Conservation (phyloP, 2,329 filamentous ascomycete species). For the Cercospora beticola region DNA sequence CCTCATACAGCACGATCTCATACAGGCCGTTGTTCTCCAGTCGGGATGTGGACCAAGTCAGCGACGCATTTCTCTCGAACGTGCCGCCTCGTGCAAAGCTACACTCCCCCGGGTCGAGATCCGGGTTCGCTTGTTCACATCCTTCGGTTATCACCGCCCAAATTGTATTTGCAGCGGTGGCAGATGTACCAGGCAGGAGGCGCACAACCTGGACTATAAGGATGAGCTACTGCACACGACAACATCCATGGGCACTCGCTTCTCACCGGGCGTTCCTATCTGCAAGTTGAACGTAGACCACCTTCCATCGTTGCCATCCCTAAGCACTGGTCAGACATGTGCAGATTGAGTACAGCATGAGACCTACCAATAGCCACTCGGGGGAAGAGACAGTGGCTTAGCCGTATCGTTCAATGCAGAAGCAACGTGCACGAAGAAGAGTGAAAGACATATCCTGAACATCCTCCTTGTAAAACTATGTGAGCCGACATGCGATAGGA, state of each 20-base stretch:
- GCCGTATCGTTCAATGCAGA: background rate
- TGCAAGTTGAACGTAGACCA: conserved; percentile 18
- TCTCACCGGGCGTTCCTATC: conserved; percentile 13
- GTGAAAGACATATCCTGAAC: background rate
- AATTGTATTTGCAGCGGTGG: conserved; percentile 20
- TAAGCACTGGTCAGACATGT: too few relatives aligned
- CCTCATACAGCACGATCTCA: conserved; percentile 25
- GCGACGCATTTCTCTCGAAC: conserved; percentile 38
- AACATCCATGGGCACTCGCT: background rate
- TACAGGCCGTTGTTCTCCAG: conserved; percentile 39
- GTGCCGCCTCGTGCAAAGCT: conserved; percentile 26
- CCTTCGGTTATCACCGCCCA: conserved; percentile 30
- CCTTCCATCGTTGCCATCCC: conserved; percentile 20
- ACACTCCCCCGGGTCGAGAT: conserved; percentile 32
- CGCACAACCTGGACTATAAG: conserved; percentile 19
- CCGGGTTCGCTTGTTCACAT: conserved; percentile 27
- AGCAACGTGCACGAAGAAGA: background rate
- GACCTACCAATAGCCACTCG: background rate
- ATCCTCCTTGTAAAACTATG: background rate
- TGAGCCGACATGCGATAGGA: background rate
- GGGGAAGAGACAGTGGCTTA: background rate
- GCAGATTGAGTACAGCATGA: too few relatives aligned
- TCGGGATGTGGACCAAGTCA: conserved; percentile 38
- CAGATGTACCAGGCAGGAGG: conserved; percentile 29
- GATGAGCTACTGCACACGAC: background rate